phyloP scores from a whole-genome alignment of 1,284 basidiomycete genomes.

The Veloporphyrellus conicus region DNA sequence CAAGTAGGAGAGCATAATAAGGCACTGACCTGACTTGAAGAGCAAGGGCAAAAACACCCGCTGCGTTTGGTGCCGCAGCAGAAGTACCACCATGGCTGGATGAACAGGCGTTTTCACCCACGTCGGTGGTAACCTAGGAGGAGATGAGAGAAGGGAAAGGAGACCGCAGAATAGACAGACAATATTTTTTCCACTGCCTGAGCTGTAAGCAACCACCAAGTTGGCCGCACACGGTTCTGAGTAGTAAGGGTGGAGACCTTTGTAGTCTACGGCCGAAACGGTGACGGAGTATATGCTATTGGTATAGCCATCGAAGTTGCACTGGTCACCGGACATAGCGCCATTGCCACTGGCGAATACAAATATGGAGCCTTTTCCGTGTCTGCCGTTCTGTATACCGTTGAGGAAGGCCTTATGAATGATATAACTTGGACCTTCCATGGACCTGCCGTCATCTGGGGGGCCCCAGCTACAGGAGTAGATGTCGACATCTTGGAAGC shows the following conservation, averaged over 20 bases:
- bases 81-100: conserved; percentile 91
- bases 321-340: conserved; percentile 88
- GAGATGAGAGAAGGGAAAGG: conserved; percentile 16
- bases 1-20: not conserved
- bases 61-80: conserved; percentile 94
- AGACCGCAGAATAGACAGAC: conserved; percentile 46
- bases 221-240: conserved; percentile 97
- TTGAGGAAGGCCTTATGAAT: conserved; percentile 95
- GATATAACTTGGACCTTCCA: conserved; percentile 92
- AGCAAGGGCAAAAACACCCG: conserved; percentile 85
- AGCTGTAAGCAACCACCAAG: conserved; percentile 94
- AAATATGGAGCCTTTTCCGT: conserved; percentile 88
- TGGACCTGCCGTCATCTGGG: conserved; percentile 89
- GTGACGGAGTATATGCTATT: conserved; percentile 97
- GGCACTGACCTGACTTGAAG: conserved; percentile 70
- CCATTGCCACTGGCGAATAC: conserved; percentile 99
- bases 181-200: conserved; percentile 90
- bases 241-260: conserved; percentile 93
- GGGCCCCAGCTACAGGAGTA: conserved; percentile 96
- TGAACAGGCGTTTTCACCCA: conserved; percentile 82
- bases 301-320: conserved; percentile 99
- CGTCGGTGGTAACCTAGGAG: conserved; percentile 87
- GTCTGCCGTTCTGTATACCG: conserved; percentile 87
- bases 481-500: conserved; percentile 91
- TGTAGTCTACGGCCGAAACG: conserved; percentile 89